Conservation (phyloP, 441 rosid genomes). For the Macaranga tanarius region DNA sequence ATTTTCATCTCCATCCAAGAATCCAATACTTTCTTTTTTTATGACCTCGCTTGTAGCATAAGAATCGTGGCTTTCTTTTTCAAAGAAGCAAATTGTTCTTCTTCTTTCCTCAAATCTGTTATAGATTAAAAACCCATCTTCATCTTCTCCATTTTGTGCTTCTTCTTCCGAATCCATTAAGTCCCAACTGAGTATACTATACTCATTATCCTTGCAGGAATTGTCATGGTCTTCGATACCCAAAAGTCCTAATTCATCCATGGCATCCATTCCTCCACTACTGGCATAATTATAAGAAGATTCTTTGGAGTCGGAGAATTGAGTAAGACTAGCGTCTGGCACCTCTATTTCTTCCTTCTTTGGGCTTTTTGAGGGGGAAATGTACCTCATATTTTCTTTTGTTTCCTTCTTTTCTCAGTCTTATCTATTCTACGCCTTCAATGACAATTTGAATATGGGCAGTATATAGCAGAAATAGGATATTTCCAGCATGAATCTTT, state of each 20-base stretch:
- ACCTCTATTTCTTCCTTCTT: conserved; percentile 56
- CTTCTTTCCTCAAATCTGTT: background rate
- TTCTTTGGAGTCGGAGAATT: conserved; percentile 25
- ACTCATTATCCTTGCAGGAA: background rate
- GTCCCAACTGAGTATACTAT: conserved; percentile 28
- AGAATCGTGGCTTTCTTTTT: conserved; percentile 11
- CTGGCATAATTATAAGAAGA: background rate
- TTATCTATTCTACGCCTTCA: too few species aligned
- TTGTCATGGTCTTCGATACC: conserved; percentile 35
- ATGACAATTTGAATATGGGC: too few species aligned
- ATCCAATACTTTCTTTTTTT: conserved; percentile 37
- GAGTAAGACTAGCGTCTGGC: conserved; percentile 19
- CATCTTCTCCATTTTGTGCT: conserved; percentile 18
- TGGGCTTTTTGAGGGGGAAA: conserved; percentile 41
- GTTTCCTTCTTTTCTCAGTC: background rate
- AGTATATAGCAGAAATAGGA: too few species aligned
- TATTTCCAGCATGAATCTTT: background rate
- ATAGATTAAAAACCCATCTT: conserved; percentile 21
- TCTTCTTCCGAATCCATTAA: conserved; percentile 43
- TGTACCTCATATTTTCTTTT: conserved; percentile 34
- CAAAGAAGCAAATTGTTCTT: conserved; percentile 13
- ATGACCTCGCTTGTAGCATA: background rate
- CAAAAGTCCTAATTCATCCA: conserved; percentile 42
- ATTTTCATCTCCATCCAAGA: conserved; percentile 41
- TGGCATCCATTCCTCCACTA: conserved; percentile 1